Conservation (phyloP, 2,329 filamentous ascomycete genomes). For the Bimuria novae-zelandiae region DNA sequence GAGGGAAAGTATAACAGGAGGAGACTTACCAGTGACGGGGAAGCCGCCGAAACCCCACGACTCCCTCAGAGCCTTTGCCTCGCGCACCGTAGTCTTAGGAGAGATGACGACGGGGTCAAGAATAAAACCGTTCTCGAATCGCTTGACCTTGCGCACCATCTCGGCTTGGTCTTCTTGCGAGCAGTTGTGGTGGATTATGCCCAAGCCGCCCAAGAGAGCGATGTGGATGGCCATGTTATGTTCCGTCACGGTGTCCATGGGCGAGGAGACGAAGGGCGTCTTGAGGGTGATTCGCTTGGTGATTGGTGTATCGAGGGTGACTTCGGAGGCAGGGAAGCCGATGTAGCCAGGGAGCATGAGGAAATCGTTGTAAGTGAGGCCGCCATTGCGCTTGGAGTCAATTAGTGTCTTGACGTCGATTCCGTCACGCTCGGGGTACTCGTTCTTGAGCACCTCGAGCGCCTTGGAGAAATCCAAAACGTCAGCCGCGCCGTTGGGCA, state of each 20-base stretch:
- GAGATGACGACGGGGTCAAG: constrained; percentile 91
- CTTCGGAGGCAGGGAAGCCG: constrained; percentile 91
- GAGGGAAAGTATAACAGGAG: constrained; percentile 18
- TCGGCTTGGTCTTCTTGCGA: constrained; percentile 95
- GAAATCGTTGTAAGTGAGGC: constrained; percentile 99
- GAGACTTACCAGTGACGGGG: constrained; percentile 88
- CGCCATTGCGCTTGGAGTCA: constrained; percentile 88
- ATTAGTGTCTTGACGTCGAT: constrained; percentile 85
- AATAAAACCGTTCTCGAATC: constrained; percentile 99
- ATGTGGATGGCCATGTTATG: constrained; percentile 99
- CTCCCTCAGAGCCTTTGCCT: constrained; percentile 91
- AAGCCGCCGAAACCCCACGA: constrained; percentile 99
- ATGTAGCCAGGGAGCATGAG: constrained; percentile 96
- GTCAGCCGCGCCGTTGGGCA: constrained; percentile 57
- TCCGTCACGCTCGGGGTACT: constrained; percentile 82
- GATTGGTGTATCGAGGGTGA: constrained; percentile 84
- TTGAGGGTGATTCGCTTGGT: constrained; percentile 96
- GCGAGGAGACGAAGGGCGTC: constrained; percentile 94
- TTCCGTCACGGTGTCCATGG: constrained; percentile 99
- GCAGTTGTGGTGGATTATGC: constrained; percentile 99
- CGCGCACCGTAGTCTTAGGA: constrained; percentile 83
- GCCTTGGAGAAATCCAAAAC: constrained; percentile 76
- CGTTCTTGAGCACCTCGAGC: constrained; percentile 73
- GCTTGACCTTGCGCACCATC: constrained; percentile 99
- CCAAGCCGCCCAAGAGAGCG: constrained; percentile 82